A percentile compares a stretch with the other conserved stretches of the same genome.
These are phyloP conservation scores for Apiotrichum gamsii DNA, from an alignment of 1,284 basidiomycete genomes.

Conservation along the genomic window DNA sequence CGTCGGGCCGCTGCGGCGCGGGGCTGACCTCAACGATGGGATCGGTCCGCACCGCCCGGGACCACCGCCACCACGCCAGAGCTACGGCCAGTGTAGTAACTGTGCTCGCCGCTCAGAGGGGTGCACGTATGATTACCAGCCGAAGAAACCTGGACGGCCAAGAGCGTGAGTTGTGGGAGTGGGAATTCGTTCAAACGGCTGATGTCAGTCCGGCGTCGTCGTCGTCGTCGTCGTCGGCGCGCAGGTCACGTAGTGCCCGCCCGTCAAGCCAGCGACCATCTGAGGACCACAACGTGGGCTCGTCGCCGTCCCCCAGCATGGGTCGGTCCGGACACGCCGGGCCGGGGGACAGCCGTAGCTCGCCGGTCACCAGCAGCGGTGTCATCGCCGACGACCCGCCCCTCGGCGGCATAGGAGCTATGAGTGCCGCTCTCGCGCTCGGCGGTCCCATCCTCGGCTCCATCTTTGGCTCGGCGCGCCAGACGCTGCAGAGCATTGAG, in stretches of 20 bases:
- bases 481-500: conserved; percentile 4
- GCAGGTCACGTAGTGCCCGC: too few relatives aligned
- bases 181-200: too few relatives aligned
- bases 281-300: too few relatives aligned
- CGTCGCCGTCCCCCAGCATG: background rate
- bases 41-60: too few relatives aligned
- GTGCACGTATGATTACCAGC: conserved; percentile 11
- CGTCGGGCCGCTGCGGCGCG: background rate
- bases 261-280: too few relatives aligned
- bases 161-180: conserved; percentile 4
- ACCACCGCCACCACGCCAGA: background rate
- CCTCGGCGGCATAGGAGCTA: too few relatives aligned
- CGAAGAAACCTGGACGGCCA: conserved; percentile 9
- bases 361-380: too few relatives aligned
- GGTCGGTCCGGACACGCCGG: too few relatives aligned
- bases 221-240: too few relatives aligned
- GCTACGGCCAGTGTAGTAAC: conserved; percentile 1
- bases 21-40: too few relatives aligned
- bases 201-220: background rate
- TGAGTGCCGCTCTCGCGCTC: background rate
- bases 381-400: too few relatives aligned
- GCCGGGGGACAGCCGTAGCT: too few relatives aligned
- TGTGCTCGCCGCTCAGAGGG: conserved; percentile 1
- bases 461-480: conserved; percentile 7
- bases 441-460: background rate